phyloP scores from a whole-genome alignment of 2,329 filamentous ascomycete genomes.

The Colletotrichum sp. region DNA sequence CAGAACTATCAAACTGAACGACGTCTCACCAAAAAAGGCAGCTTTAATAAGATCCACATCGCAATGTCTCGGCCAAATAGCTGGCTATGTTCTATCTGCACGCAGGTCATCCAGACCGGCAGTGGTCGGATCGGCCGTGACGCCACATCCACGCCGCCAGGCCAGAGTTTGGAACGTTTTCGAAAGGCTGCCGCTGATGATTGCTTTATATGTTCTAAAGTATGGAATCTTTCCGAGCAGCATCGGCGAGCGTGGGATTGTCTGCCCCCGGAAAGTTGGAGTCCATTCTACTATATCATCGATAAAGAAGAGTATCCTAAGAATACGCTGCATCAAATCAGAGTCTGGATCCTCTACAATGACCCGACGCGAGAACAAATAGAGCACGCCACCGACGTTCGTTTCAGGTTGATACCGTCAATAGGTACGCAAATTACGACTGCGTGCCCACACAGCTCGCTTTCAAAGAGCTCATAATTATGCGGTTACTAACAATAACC shows the following conservation, averaged over 20 bases:
- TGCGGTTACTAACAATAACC: background rate
- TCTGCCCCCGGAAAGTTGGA: background rate
- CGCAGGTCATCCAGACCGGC: background rate
- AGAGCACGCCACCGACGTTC: background rate
- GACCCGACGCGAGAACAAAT: background rate
- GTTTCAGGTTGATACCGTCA: background rate
- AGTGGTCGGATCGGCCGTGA: background rate
- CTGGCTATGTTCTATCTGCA: background rate
- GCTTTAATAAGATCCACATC: background rate
- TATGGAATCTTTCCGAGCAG: background rate
- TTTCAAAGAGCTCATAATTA: background rate
- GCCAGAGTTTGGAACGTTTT: background rate
- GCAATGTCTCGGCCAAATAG: background rate
- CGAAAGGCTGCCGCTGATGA: background rate
- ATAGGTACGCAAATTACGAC: background rate
- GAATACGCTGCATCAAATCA: background rate
- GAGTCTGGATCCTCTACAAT: background rate
- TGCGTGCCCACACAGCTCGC: too few species aligned
- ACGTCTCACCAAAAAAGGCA: background rate
- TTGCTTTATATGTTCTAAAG: background rate
- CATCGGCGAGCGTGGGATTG: background rate
- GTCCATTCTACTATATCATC: background rate
- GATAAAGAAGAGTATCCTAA: background rate
- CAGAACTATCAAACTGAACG: rapidly evolving
- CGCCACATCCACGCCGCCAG: rapidly evolving